These are phyloP conservation scores for Prunus mume DNA, from an alignment of 306 rosid genomes.

Conservation along the genomic window DNA sequence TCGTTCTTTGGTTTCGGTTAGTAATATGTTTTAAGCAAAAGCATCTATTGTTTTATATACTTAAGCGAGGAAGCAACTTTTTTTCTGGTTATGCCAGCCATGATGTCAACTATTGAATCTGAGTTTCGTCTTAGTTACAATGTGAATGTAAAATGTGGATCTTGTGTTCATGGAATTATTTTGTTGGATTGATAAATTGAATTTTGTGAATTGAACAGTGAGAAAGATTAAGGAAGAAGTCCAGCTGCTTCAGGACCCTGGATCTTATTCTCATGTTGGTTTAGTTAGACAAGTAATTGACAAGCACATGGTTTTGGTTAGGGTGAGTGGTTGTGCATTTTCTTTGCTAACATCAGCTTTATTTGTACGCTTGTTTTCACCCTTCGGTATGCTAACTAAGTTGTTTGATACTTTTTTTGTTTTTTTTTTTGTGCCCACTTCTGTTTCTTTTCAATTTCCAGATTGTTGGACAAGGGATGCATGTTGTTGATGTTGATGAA, in stretches of 20 bases:
- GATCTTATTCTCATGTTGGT: constrained; percentile 92
- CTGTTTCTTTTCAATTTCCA: constrained; percentile 16
- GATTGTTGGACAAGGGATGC: constrained; percentile 93
- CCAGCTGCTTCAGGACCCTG: constrained; percentile 91
- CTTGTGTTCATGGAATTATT: not conserved
- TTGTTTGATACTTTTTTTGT: not conserved
- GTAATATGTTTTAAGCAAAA: not conserved
- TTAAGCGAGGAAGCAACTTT: not conserved
- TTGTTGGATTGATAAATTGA: not conserved
- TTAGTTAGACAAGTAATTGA: constrained; percentile 96
- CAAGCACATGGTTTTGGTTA: constrained; percentile 83
- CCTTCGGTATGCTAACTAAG: not conserved
- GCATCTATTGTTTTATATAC: not conserved
- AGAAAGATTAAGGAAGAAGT: constrained; percentile 93
- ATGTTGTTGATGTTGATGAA: constrained; percentile 87
- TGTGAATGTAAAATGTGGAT: not conserved
- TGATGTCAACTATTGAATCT: not conserved
- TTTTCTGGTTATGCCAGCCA: not conserved
- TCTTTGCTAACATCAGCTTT: not conserved
- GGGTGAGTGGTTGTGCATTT: constrained; percentile 42
- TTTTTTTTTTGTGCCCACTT: not conserved
- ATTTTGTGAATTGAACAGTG: constrained; percentile 44
- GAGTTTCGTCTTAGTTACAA: not conserved
- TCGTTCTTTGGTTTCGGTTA: not conserved
- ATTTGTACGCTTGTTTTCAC: too few relatives aligned